Base-by-base conservation (phyloP, 148 eudicot species). In the Polygonum aviculare region DNA sequence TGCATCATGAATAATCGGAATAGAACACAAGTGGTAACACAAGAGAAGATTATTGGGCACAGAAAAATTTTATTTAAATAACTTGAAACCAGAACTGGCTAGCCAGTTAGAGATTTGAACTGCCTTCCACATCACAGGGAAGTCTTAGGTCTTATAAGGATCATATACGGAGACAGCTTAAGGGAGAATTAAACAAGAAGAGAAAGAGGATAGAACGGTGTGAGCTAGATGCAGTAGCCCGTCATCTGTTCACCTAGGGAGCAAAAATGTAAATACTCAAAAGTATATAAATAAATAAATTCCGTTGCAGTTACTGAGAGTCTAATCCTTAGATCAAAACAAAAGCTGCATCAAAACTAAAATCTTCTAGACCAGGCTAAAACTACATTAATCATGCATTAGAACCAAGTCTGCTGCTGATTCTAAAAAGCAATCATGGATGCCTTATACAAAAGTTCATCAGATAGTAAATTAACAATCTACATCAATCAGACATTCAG, bases 1-100 rank as follows among this genome's bases (percentile, higher is more conserved):
- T 26, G 39, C 74, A 81, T 73, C 19, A 47, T 12, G 55, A 67
- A 79, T 47, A 52, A 59, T 71, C 49, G 76, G 63, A 76, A 75
- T 16, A 70, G 22, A 71, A 67, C 8, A 45, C 11, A 36, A 36
- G 9, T 33, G 2, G 72, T 67, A 5, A 33, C 12, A 65, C 44
- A 65, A 65, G 10, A 21, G 21, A 63, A 33, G 3, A 35, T 12
- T 14, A 12, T 3, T 31, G 12, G 35, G 15, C 11, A 63, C 38
- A n/a, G 33, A 21, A 59, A 22, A 59, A 22, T 11, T 22, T 7
- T 22, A n/a, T 59, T 12, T 59, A 21, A 0, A 0, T 26, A 60
- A 31, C 69, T 26, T 35, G 44, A 65, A 65, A 65, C 16, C n/a
- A 36, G 71, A 63, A 63, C 35, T 12, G 7, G 38, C 18, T 63